Base-by-base conservation (phyloP, 2,329 filamentous ascomycete genomes). In the Colletotrichum gloeosporioides region DNA sequence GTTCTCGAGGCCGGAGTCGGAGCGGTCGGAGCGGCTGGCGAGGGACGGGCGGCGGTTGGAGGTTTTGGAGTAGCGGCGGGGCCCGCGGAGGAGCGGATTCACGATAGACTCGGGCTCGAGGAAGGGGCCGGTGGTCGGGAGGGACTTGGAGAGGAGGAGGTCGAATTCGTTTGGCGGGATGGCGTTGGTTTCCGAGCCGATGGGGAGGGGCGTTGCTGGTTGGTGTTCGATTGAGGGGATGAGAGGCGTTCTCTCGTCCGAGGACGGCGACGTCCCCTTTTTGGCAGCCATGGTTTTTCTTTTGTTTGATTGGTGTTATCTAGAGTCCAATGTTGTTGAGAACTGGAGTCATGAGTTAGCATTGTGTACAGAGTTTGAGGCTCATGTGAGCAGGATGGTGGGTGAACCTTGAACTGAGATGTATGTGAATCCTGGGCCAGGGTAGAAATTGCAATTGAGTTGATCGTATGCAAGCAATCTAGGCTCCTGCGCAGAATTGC, bases 81-180 rank as follows among this genome's bases (percentile, higher is more conserved):
- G 82, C 8, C 82, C 83, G 34, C 83, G 80, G 4, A 89, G 81
- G 82, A 88, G 84, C 65, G 85, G 82, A 69, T 84, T 82, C 75
- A 86, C 85, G 55, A 83, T 76, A 4, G 84, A 79, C 77, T 88
- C 87, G 12, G 87, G 86, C 72, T 87, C 86, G 12, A 89, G 81
- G 25, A 85, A 81, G 27, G 85, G 82, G 15, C 77, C 77, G 4
- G 80, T 80, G 1, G 84, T 84, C 16, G 85, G 86, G 65, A 86
- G 76, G 4, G 87, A 88, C 31, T 82, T 83, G 1, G 86, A 86
- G 10, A 88, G 79, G 57, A 84, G 75, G 63, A 85, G 77, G 73
- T 85, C 82, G 61, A 85, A 83, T 31, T 84, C 82, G 77, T 85
- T 84, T 36, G 82, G 79, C 69, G 83, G 82, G 12, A 85, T 81